Base-by-base conservation (phyloP, 2,329 filamentous ascomycete species). In the Epichloe uncinata region DNA sequence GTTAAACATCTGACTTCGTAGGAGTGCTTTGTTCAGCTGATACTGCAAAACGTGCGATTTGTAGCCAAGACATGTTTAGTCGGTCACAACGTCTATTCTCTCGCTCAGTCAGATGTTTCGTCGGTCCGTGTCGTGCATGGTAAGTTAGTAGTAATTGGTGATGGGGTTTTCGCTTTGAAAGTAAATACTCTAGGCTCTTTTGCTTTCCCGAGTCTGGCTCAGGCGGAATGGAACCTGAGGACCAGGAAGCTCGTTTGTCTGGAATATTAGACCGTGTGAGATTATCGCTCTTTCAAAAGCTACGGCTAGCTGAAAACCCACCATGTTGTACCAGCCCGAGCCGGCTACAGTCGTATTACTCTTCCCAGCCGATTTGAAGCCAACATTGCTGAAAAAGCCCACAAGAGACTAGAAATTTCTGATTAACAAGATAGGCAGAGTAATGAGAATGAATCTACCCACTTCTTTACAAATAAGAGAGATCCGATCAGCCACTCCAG, bases 321-420 rank as follows among this genome's bases (percentile, higher is more conserved):
- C 85, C 86, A 95, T 81, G 63, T 93, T 82, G 57, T 79, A 74
- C 88, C 89, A 20, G 18, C 18, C 18, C 18, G 18, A 20, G 18
- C 87, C 87, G 18, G 82, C 85, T 67, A 88, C 89, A 51, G 77
- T 72, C 47, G 79, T 83, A 52, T 77, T 69, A 64, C 87, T 93
- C 46, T 73, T 69, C 0, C 89, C 87, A 33, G 74, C 66, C 57
- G 83, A 78, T 56, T 71, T 70, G 63, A 93, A 95, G 0, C 87
- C 81, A 56, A 87, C 75, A n/a, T 75, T 75, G 62, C 83, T 76
- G 63, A 95, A 96, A 63, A 85, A 95, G 1, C 70, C 70, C 26
- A 91, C 71, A 36, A 91, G 71, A 50, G 82, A 73, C 77, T 81
- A 49, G 13, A 33, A 20, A 26, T 45, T 18, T 34, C 38, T 45